These are phyloP conservation scores for Senna tora DNA, from an alignment of 306 rosid genomes.

Conservation along the genomic window DNA sequence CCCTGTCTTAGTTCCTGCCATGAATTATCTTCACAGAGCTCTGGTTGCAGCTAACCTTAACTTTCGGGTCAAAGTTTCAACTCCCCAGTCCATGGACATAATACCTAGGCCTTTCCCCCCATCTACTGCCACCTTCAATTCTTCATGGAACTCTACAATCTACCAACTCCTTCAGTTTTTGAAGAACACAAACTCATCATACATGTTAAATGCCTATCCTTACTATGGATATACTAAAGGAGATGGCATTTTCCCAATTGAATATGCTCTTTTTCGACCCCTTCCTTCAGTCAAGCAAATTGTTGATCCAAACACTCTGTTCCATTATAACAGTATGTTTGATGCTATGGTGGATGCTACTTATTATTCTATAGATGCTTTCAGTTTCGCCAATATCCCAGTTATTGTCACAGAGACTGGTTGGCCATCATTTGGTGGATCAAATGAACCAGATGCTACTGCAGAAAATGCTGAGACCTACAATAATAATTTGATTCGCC, in stretches of 20 bases:
- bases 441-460: slow-evolving; percentile 77
- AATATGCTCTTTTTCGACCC: slow-evolving; percentile 79
- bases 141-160: slow-evolving; percentile 72
- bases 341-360: slow-evolving; percentile 96
- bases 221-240: slow-evolving; percentile 72
- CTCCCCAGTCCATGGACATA: slow-evolving; percentile 83
- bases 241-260: slow-evolving; percentile 80
- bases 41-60: slow-evolving; percentile 83
- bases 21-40: slow-evolving; percentile 79
- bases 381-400: slow-evolving; percentile 71
- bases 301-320: slow-evolving; percentile 90
- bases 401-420: slow-evolving; percentile 85
- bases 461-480: slow-evolving; percentile 73
- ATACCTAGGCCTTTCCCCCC: slow-evolving; percentile 88
- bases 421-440: slow-evolving; percentile 86
- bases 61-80: slow-evolving; percentile 72
- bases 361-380: slow-evolving; percentile 72
- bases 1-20: slow-evolving; percentile 76
- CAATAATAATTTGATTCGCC: slow-evolving; percentile 61
- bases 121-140: slow-evolving; percentile 74
- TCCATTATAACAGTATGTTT: slow-evolving; percentile 83
- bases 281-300: slow-evolving; percentile 91
- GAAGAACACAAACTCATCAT: slow-evolving; percentile 73
- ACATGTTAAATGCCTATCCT: slow-evolving; percentile 80
- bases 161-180: slow-evolving; percentile 75